Evolutionary conservation across 495 filamentous ascomycete species (phyloP).

Genomic region (Xylaria longipes): DNA sequence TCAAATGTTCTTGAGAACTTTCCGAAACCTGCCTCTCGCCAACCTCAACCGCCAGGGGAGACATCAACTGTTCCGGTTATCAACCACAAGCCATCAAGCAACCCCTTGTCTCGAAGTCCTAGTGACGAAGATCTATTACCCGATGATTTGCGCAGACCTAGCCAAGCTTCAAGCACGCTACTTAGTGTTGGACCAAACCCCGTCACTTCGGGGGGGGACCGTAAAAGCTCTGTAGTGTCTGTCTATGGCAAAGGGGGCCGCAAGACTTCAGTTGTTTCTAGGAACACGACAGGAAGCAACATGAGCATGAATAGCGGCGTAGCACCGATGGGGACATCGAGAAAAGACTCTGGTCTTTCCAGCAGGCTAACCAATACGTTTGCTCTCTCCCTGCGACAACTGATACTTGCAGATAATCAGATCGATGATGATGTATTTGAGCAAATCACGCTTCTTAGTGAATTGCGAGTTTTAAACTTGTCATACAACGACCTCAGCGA

Average conservation of each 20-base stretch:
- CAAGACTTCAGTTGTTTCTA: constrained; percentile 84
- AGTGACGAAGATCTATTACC: constrained; percentile 79
- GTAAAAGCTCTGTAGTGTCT: constrained; percentile 84
- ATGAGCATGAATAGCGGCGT: constrained; percentile 51
- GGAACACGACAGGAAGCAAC: constrained; percentile 55
- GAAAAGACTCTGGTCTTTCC: constrained; percentile 90
- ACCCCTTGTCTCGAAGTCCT: constrained; percentile 61
- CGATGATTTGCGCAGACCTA: constrained; percentile 79
- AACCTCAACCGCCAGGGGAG: constrained; percentile 64
- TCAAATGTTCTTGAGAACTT: constrained; percentile 91
- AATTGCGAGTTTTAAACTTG: constrained; percentile 88
- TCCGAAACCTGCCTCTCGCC: constrained; percentile 76
- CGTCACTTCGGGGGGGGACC: constrained; percentile 58
- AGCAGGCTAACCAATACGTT: constrained; percentile 80
- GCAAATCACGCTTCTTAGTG: constrained; percentile 79
- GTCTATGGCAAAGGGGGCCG: constrained; percentile 75
- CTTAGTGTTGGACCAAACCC: constrained; percentile 79
- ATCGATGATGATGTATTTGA: constrained; percentile 94
- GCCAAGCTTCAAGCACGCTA: constrained; percentile 78
- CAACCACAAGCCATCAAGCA: constrained; percentile 59
- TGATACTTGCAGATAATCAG: constrained; percentile 92
- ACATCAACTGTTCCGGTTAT: constrained; percentile 33
- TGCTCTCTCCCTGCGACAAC: constrained; percentile 77
- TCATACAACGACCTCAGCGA: constrained; percentile 95
- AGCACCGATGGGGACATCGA: constrained; percentile 58